Evolutionary conservation across 225 moss, liverwort and hornwort species (phyloP), one percentile per base, ranked within the genome.

Genomic region (Ulota crispa): DNA sequence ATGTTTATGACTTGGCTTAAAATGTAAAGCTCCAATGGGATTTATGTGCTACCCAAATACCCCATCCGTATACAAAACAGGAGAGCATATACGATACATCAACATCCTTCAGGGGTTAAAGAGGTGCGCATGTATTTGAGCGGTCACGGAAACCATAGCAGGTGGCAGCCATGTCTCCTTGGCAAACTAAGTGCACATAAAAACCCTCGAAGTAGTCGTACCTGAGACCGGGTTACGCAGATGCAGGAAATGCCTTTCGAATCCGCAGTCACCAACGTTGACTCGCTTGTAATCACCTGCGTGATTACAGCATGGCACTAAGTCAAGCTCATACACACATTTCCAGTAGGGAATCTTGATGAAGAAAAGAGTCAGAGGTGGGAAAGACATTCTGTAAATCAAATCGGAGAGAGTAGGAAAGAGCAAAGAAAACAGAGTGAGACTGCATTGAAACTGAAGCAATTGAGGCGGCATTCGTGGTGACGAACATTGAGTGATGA

Each of bases 221-320:
- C 87, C 87, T 67, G 87, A 77, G 73, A 87, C 87, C 2, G 87
- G 87, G 55, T 87, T 83, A n/a, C 83, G 80, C 68, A 87, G 57
- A 78, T 87, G 87, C 67, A 87, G 73, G 73, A 87, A 87, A 50
- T 41, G 83, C 19, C 67, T 55, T 65, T 77, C 67, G 32, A 83
- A 64, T 67, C 76, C 72, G 28, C 78, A 56, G 68, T 60, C 56
- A 73, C 52, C 55, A 11, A 3, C 78, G 32, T 19, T 20, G 31
- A 9, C 64, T 32, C 66, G 62, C 64, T 45, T 72, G 54, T 68
- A 76, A 73, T 83, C 77, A 52, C 83, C 87, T 87, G 83, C 60
- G 20, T 8, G 32, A 31, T 55, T 34, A 59, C 73, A 74, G 54
- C 18, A 61, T 9, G 7, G n/a, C 24, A 43, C 19, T 30, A 9